Percentiles rank a stretch among this genome's conserved stretches.
phyloP scores from a whole-genome alignment of 179 eudicot genomes.

The Drosera spatulata region DNA sequence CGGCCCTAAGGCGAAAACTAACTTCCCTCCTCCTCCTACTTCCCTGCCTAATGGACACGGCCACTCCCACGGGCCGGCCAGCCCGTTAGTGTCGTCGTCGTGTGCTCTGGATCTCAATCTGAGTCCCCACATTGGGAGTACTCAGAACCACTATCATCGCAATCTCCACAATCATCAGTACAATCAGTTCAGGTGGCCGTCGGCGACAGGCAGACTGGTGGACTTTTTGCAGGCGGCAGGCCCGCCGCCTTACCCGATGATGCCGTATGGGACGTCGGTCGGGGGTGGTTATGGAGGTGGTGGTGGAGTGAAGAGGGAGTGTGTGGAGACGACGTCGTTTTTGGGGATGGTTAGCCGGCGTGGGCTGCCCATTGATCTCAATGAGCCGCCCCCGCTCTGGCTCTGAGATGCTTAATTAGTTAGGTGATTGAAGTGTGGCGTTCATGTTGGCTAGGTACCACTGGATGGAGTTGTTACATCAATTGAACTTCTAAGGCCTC shows the following conservation, averaged over 20 bases:
- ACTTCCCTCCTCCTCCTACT: constrained; percentile 1
- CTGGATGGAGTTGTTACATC: too few species aligned
- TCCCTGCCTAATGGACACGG: too few species aligned
- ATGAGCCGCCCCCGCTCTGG: constrained; percentile 52
- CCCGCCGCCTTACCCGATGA: constrained; percentile 1
- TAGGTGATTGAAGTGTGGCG: too few species aligned
- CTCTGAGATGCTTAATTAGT: constrained; percentile 11
- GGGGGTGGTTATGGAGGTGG: constrained; percentile 1
- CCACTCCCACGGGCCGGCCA: too few species aligned
- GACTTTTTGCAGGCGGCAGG: constrained; percentile 19
- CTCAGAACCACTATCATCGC: too few species aligned
- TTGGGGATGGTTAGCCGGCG: constrained; percentile 4
- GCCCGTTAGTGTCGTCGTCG: too few species aligned
- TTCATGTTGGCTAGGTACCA: too few species aligned
- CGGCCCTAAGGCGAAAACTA: constrained; percentile 11
- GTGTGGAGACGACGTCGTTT: constrained; percentile 11
- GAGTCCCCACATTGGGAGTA: too few species aligned
- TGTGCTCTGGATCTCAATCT: too few species aligned
- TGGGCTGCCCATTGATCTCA: constrained; percentile 36
- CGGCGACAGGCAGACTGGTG: constrained; percentile 4
- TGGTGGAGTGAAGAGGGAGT: neutral
- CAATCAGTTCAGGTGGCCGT: constrained; percentile 2
- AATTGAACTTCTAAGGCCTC: too few species aligned
- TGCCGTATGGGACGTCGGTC: neutral
- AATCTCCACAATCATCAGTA: too few species aligned